phyloP scores from a whole-genome alignment of 345 rosid species.

The Populus davidiana region DNA sequence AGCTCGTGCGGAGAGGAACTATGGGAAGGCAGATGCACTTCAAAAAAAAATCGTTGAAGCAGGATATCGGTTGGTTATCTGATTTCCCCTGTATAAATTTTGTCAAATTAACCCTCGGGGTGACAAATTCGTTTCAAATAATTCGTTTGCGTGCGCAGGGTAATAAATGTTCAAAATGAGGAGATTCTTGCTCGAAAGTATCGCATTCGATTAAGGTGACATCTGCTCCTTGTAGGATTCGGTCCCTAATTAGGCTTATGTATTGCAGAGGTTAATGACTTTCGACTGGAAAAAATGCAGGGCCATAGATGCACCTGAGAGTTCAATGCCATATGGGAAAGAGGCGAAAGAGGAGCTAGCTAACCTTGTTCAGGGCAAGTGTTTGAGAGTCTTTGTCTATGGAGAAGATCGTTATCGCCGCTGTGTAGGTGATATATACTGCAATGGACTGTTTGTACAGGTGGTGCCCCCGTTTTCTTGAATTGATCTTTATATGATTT shows the following conservation, averaged over 20 bases:
- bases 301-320: constrained; percentile 90
- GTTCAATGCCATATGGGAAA: constrained; percentile 67
- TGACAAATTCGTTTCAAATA: neutral
- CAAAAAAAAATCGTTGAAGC: constrained; percentile 54
- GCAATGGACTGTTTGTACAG: constrained; percentile 66
- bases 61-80: constrained; percentile 60
- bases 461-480: constrained; percentile 15
- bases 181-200: constrained; percentile 76
- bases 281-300: constrained; percentile 32
- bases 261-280: neutral
- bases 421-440: constrained; percentile 65
- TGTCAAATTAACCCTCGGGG: neutral
- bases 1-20: constrained; percentile 60
- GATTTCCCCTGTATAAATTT: neutral
- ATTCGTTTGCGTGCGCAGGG: constrained; percentile 28
- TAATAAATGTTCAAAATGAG: constrained; percentile 38
- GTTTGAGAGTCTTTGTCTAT: constrained; percentile 59
- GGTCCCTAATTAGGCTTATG: neutral
- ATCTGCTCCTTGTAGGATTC: neutral
- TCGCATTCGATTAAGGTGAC: constrained; percentile 64
- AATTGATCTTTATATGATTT: neutral
- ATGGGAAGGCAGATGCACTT: constrained; percentile 54
- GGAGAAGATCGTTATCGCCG: constrained; percentile 67
- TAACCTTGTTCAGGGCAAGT: constrained; percentile 63
- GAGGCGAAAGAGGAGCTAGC: constrained; percentile 58